phyloP scores from a whole-genome alignment of 805 yeast genomes.

The Kregervanrija delftensis region DNA sequence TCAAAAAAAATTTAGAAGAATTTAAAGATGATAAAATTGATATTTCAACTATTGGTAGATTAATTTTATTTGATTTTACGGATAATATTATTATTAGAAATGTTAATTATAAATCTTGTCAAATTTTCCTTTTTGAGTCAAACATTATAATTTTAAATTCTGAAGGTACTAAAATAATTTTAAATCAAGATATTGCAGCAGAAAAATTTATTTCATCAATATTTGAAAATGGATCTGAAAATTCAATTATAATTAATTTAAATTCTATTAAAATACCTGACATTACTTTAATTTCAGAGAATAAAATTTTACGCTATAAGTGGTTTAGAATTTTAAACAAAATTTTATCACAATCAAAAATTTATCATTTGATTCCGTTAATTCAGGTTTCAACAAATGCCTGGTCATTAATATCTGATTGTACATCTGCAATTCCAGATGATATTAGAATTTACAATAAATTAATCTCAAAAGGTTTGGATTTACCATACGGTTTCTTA shows the following conservation, averaged over 20 bases:
- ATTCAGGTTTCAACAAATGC: constrained; percentile 45
- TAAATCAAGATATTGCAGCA: constrained; percentile 11
- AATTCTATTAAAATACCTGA: constrained; percentile 21
- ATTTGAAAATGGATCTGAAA: constrained; percentile 9
- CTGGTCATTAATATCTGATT: constrained; percentile 34
- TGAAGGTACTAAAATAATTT: constrained; percentile 13
- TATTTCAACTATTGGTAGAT: constrained; percentile 17
- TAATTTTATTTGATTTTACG: constrained; percentile 22
- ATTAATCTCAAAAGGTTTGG: constrained; percentile 31
- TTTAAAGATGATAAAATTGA: constrained; percentile 11
- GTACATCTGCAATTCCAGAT: constrained; percentile 29
- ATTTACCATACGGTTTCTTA: constrained; percentile 33
- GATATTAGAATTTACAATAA: constrained; percentile 34
- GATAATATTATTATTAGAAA: constrained; percentile 9
- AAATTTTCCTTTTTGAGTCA: constrained; percentile 20
- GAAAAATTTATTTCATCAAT: constrained; percentile 20
- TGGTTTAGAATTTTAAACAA: constrained; percentile 22
- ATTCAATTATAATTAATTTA: constrained; percentile 18
- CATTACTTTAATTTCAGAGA: constrained; percentile 13
- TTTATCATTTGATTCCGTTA: constrained; percentile 23
- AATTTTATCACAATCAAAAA: constrained; percentile 1
- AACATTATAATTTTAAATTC: constrained; percentile 14
- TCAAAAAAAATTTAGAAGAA: constrained; percentile 9
- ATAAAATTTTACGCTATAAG: constrained; percentile 19
- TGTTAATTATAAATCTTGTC: constrained; percentile 5